Conservation (phyloP, 257 asterid genomes). For the Ajuga chamaepitys region DNA sequence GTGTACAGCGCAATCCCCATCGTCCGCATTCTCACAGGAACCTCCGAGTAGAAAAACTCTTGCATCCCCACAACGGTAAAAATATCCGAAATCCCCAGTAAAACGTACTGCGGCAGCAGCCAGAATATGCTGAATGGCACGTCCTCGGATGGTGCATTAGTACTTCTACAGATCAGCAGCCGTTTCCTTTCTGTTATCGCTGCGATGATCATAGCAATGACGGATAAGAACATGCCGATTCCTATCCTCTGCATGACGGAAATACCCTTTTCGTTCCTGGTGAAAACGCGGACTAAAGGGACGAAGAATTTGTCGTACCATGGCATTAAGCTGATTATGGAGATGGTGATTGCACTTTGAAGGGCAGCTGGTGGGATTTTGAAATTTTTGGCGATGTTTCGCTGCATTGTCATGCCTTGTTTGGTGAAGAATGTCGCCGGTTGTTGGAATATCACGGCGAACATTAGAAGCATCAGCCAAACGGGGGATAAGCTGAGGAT, state of each 20-base stretch:
- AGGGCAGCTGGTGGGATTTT: conserved; percentile 95
- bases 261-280: conserved; percentile 59
- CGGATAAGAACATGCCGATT: conserved; percentile 75
- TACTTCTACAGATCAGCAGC: conserved; percentile 24
- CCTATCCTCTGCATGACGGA: conserved; percentile 82
- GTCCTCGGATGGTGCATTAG: conserved; percentile 4
- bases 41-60: conserved; percentile 79
- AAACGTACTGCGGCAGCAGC: conserved; percentile 81
- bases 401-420: conserved; percentile 85
- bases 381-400: conserved; percentile 56
- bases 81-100: conserved; percentile 82
- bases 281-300: conserved; percentile 52
- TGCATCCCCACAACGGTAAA: conserved; percentile 99
- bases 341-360: conserved; percentile 81
- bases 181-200: conserved; percentile 58
- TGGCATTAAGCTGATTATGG: conserved; percentile 78
- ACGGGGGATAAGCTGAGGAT: conserved; percentile 62
- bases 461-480: conserved; percentile 75
- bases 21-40: conserved; percentile 72
- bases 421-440: conserved; percentile 94
- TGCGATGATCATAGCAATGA: conserved; percentile 75
- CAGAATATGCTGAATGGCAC: conserved; percentile 66
- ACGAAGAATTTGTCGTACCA: conserved; percentile 58
- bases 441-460: conserved; percentile 88
- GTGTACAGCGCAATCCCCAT: conserved; percentile 87